Conservation (phyloP, 2,329 filamentous ascomycete species). For the Ascosphaera acerosa region DNA sequence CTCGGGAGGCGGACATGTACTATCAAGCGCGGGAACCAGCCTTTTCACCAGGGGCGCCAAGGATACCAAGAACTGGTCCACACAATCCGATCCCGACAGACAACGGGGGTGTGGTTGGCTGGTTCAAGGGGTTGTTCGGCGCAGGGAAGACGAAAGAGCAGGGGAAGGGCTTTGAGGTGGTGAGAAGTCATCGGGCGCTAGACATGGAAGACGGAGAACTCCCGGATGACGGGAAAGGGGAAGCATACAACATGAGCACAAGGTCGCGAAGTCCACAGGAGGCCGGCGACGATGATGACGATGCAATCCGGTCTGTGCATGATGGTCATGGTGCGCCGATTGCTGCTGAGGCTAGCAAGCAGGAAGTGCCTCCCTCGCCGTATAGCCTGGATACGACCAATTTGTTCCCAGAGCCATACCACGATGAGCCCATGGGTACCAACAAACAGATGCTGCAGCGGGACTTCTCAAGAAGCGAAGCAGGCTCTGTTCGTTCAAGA, state of each 20-base stretch:
- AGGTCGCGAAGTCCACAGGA: not conserved
- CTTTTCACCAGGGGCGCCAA: slow-evolving; percentile 52
- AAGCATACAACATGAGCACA: not conserved
- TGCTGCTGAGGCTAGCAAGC: not conserved
- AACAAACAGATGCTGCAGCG: slow-evolving; percentile 5
- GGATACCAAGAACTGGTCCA: slow-evolving; percentile 77
- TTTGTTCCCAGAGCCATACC: slow-evolving; percentile 38
- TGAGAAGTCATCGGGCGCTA: slow-evolving; percentile 61
- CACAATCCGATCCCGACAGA: slow-evolving; percentile 50
- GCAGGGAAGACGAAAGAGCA: slow-evolving; percentile 71
- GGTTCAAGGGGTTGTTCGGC: slow-evolving; percentile 56
- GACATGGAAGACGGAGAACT: not conserved
- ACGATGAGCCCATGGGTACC: slow-evolving; percentile 23
- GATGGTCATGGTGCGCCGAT: not conserved
- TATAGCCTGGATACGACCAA: slow-evolving; percentile 34
- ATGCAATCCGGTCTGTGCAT: not conserved
- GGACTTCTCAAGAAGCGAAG: slow-evolving; percentile 9
- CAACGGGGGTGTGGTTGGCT: slow-evolving; percentile 55
- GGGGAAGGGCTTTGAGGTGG: slow-evolving; percentile 89
- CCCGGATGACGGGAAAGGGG: not conserved
- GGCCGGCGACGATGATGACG: not conserved
- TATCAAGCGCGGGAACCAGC: slow-evolving; percentile 80
- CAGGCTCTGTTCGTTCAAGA: too few species aligned
- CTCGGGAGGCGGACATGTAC: slow-evolving; percentile 89
- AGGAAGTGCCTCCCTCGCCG: slow-evolving; percentile 21